Conservation (phyloP, 129 eudicot genomes). For the Helichrysum umbraculigerum region DNA sequence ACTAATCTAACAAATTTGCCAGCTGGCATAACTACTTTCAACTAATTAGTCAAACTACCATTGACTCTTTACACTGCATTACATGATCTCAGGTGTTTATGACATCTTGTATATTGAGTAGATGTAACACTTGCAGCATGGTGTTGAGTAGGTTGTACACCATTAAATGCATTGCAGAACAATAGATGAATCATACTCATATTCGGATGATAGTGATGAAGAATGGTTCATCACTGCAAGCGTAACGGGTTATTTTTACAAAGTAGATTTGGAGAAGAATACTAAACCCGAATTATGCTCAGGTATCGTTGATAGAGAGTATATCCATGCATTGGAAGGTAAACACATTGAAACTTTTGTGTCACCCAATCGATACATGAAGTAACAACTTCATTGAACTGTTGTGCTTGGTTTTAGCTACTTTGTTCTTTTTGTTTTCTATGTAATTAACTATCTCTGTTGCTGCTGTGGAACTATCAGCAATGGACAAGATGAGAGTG, state of each 20-base stretch:
- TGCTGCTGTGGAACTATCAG: too few relatives aligned
- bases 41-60: too few relatives aligned
- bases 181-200: neutral
- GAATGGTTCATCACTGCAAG: too few relatives aligned
- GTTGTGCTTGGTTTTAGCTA: neutral
- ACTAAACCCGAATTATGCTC: neutral
- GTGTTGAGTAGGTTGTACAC: too few relatives aligned
- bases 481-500: too few relatives aligned
- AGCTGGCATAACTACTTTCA: too few relatives aligned
- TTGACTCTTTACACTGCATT: too few relatives aligned
- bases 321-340: neutral
- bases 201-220: too few relatives aligned
- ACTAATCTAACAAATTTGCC: too few relatives aligned
- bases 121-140: too few relatives aligned
- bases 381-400: neutral
- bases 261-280: slow-evolving; percentile 5
- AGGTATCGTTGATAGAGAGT: neutral
- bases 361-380: neutral
- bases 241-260: neutral
- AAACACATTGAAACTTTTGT: slow-evolving; percentile 15
- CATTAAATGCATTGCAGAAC: neutral
- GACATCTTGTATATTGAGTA: too few relatives aligned
- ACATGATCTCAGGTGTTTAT: too few relatives aligned
- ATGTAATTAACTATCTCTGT: neutral
- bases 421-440: neutral